phyloP scores from a whole-genome alignment of 768 basidiomycete genomes.

The Epithele typhae region DNA sequence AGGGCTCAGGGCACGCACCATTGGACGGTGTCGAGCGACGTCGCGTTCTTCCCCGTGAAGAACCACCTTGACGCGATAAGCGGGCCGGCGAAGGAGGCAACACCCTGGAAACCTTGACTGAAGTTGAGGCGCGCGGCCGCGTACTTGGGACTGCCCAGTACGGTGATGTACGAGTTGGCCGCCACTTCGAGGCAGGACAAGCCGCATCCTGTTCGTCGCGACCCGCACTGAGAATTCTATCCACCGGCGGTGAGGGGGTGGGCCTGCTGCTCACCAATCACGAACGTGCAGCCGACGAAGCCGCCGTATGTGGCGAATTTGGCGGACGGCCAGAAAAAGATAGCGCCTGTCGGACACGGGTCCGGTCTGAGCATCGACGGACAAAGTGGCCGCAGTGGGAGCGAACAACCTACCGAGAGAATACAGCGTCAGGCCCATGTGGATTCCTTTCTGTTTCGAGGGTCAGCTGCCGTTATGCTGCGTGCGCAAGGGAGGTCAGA shows the following conservation, averaged over 20 bases:
- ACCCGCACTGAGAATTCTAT: too few relatives aligned
- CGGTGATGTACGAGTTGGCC: conserved; percentile 77
- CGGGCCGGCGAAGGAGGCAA: conserved; percentile 70
- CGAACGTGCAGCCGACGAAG: conserved; percentile 71
- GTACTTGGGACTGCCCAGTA: conserved; percentile 62
- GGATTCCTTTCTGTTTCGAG: conserved; percentile 56
- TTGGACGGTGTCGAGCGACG: conserved; percentile 61
- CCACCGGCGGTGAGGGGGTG: conserved; percentile 10
- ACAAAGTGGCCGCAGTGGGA: conserved; percentile 20
- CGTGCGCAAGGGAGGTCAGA: background rate
- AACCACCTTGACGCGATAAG: conserved; percentile 75
- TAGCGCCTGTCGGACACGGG: conserved; percentile 43
- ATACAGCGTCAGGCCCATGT: conserved; percentile 55
- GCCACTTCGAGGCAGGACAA: conserved; percentile 65
- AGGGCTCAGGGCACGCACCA: conserved; percentile 34
- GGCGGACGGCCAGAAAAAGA: conserved; percentile 79
- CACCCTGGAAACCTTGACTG: conserved; percentile 75
- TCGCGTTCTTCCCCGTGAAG: conserved; percentile 61
- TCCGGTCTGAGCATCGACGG: conserved; percentile 6
- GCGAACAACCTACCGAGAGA: conserved; percentile 39
- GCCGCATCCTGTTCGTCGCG: conserved; percentile 59
- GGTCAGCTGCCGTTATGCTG: background rate
- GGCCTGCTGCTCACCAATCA: conserved; percentile 42
- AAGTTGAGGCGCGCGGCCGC: conserved; percentile 76
- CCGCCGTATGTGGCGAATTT: conserved; percentile 64